Conservation (phyloP, 495 filamentous ascomycete species). For the Tuber calosporum region DNA sequence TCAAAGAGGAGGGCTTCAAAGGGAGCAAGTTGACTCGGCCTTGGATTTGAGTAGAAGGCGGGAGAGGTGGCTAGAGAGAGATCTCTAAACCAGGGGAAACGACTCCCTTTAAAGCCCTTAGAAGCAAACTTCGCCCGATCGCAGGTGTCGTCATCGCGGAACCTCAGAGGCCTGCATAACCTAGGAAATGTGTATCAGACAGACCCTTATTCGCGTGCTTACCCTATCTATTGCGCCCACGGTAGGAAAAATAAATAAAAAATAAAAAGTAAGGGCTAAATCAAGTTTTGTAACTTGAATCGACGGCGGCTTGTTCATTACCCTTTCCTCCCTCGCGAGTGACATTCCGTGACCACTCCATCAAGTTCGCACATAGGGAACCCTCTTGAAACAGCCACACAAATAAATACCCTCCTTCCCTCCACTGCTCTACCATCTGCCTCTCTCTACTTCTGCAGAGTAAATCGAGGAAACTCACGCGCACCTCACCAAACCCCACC, state of each 20-base stretch:
- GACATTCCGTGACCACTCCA: not conserved
- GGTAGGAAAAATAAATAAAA: too few species aligned
- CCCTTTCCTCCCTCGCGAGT: not conserved
- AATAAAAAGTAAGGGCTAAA: not conserved
- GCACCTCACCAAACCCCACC: not conserved
- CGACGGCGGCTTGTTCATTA: not conserved
- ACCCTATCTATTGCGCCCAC: not conserved
- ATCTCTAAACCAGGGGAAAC: not conserved
- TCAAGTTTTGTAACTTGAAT: not conserved
- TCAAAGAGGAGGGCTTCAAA: not conserved
- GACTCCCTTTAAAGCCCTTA: not conserved
- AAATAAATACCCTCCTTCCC: not conserved
- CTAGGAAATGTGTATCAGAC: not conserved
- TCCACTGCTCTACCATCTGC: too few species aligned
- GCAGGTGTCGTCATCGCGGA: not conserved
- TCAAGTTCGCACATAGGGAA: not conserved
- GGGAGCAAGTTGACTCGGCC: not conserved
- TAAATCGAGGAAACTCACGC: not conserved
- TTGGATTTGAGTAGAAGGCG: not conserved
- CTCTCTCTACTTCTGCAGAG: not conserved
- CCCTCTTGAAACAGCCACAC: not conserved
- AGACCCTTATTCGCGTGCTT: not conserved
- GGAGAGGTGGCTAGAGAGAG: not conserved
- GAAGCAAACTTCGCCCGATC: not conserved
- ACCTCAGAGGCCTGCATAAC: accelerated